phyloP scores from a whole-genome alignment of 495 filamentous ascomycete genomes.

The Aspergillus steynii region DNA sequence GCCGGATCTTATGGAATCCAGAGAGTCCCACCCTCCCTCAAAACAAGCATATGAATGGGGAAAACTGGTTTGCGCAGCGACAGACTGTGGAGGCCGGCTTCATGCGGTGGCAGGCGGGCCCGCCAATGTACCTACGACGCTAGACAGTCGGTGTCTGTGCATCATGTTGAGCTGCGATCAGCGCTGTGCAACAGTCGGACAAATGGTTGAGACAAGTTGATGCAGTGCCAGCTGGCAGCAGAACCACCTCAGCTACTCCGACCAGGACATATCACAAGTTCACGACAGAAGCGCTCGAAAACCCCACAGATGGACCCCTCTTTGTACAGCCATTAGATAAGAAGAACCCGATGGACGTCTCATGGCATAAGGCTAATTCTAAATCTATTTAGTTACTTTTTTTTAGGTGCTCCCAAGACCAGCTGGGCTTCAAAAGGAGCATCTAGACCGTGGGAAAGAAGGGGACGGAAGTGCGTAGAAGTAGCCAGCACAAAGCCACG shows the following conservation, averaged over 20 bases:
- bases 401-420: constrained; percentile 1
- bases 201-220: neutral
- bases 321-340: neutral
- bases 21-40: neutral
- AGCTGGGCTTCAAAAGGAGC: constrained; percentile 17
- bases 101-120: neutral
- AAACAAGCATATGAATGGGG: constrained; percentile 2
- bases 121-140: too few species aligned
- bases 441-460: constrained; percentile 21
- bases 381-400: neutral
- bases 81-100: neutral
- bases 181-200: neutral
- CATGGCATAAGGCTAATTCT: neutral
- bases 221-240: neutral
- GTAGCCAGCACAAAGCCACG: neutral
- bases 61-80: constrained; percentile 3
- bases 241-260: neutral
- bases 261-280: too few species aligned
- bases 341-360: neutral
- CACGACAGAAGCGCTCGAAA: too few species aligned
- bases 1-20: too few species aligned
- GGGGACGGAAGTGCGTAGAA: constrained; percentile 30
- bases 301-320: neutral
- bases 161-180: neutral
- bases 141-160: too few species aligned